Conservation (phyloP, 805 yeast genomes). For the Ogataea ramenticola region DNA sequence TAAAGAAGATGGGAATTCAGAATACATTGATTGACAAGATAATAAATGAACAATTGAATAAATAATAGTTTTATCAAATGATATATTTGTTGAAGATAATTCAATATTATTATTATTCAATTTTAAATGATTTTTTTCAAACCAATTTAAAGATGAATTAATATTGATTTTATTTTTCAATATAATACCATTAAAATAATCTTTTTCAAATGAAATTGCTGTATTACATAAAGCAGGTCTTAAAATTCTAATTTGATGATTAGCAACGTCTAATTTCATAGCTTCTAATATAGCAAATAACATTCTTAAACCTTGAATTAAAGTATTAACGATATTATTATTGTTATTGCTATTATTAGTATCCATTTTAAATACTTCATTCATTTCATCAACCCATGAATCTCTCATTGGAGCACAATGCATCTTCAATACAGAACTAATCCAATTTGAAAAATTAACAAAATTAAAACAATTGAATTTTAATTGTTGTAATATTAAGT, state of each 20-base stretch:
- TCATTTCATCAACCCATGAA: slow-evolving; percentile 81
- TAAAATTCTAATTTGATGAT: slow-evolving; percentile 82
- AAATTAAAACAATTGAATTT: slow-evolving; percentile 66
- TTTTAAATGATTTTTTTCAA: slow-evolving; percentile 27
- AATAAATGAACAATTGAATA: slow-evolving; percentile 55
- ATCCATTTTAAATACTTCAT: slow-evolving; percentile 43
- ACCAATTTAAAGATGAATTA: slow-evolving; percentile 62
- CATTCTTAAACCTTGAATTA: slow-evolving; percentile 72
- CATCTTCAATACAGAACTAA: slow-evolving; percentile 68
- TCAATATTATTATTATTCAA: slow-evolving; percentile 9
- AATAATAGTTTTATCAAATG: slow-evolving; percentile 24
- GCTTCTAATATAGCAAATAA: slow-evolving; percentile 83
- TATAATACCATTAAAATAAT: slow-evolving; percentile 56
- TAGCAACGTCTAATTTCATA: slow-evolving; percentile 92
- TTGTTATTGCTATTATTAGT: slow-evolving; percentile 1
- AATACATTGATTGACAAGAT: slow-evolving; percentile 73
- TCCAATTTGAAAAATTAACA: slow-evolving; percentile 63
- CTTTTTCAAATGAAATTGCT: slow-evolving; percentile 83
- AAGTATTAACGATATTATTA: slow-evolving; percentile 14
- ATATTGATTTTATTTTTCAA: slow-evolving; percentile 53
- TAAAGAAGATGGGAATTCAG: slow-evolving; percentile 76
- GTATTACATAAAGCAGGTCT: slow-evolving; percentile 81
- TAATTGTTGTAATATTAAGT: slow-evolving; percentile 68
- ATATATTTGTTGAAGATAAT: too few relatives aligned
- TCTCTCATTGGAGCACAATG: slow-evolving; percentile 97